Base-by-base conservation (phyloP, 1,284 basidiomycete genomes). In the Stygiomarasmius scandens region DNA sequence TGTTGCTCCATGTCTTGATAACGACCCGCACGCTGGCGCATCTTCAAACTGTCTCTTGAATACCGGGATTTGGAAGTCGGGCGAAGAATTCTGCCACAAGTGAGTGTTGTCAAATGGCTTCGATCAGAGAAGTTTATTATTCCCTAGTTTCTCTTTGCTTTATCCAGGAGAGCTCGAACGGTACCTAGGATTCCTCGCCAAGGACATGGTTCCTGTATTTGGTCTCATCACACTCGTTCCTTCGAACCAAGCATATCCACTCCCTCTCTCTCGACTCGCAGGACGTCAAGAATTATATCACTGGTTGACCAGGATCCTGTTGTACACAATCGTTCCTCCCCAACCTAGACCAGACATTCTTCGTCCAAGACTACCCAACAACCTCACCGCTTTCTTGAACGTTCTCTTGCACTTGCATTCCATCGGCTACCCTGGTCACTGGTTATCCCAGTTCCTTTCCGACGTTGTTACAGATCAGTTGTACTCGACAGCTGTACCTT, bases 271-370 rank as follows among this genome's bases (percentile, higher is more conserved):
- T 1, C 58, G 66, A 20, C 67, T 77, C 3, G 70, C 71, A 0
- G 69, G 71, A 10, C 69, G 69, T 54, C 65, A 65, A 44, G 67
- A 74, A 55, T 65, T 72, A 44, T 64, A 57, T 16, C 65, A 68
- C 20, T 79, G 77, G 76, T 71, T 79, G 55, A 69, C 71, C n/a
- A 66, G 71, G 52, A 63, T 73, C 41, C 66, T 76, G 51, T 67
- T 78, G 55, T 70, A 67, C 59, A 72, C 68, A n/a, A 56, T 74
- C 58, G 64, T 66, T 38, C 69, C 71, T 34, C 71, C 70, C n/a
- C 66, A 58, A 48, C 54, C 66, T 36, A 62, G 61, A 56, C 61
- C 65, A 52, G 63, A 65, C 58, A 68, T 66, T 12, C 52, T 63
- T 57, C 67, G 73, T 56, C 64, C 77, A 54, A 71, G 68, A 24